Evolutionary conservation across 805 yeast species (phyloP).

Genomic region (Cyberlindnera subsufficiens): DNA sequence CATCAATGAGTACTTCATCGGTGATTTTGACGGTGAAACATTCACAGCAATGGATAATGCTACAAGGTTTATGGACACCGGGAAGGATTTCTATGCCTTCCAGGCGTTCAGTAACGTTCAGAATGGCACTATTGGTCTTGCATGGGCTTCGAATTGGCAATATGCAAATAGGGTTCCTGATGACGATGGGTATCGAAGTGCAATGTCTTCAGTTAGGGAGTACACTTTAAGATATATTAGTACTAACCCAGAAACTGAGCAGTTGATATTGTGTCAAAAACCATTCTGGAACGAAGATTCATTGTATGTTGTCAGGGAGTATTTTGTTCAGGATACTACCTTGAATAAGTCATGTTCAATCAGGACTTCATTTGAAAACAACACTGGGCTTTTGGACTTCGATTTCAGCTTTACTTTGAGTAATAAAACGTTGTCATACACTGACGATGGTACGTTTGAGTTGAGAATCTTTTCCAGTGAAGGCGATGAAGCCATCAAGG

Average conservation of each 20-base stretch:
- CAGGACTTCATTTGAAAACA: conserved; percentile 3
- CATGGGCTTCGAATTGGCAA: conserved; percentile 41
- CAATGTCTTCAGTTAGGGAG: conserved; percentile 31
- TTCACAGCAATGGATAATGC: conserved; percentile 27
- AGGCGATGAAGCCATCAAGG: conserved; percentile 16
- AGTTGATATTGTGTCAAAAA: conserved; percentile 18
- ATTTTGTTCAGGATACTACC: background rate
- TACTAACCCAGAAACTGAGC: conserved; percentile 22
- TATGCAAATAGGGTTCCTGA: conserved; percentile 33
- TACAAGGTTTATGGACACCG: conserved; percentile 28
- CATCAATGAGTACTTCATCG: conserved; percentile 34
- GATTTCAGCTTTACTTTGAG: conserved; percentile 20
- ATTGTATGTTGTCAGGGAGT: background rate
- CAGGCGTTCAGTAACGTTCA: conserved; percentile 27
- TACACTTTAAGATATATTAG: conserved; percentile 22
- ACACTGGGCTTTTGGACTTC: conserved; percentile 24
- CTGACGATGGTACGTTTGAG: conserved; percentile 10
- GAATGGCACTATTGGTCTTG: conserved; percentile 29
- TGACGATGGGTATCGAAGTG: conserved; percentile 26
- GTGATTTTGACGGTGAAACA: conserved; percentile 34
- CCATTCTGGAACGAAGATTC: conserved; percentile 18
- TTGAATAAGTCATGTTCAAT: background rate
- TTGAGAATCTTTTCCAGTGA: conserved; percentile 17
- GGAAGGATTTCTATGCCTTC: conserved; percentile 35
- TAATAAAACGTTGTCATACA: conserved; percentile 1